These are phyloP conservation scores for Vitis hybrid DNA, from an alignment of 177 flowering plant species.

Conservation along the genomic window DNA sequence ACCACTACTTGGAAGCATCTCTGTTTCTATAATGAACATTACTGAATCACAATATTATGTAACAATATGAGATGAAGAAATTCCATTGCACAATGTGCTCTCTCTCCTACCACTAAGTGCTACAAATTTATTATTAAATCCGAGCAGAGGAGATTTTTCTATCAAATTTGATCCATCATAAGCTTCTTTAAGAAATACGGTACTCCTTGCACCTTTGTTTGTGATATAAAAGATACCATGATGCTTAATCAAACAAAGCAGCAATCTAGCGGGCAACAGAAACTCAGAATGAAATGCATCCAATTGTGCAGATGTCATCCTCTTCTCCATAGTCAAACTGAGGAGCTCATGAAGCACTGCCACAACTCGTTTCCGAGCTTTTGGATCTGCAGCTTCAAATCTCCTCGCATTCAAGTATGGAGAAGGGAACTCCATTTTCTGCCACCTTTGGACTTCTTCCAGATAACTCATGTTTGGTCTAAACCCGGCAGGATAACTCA, in stretches of 20 bases:
- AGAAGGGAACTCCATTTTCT: conserved; percentile 87
- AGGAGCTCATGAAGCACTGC: conserved; percentile 94
- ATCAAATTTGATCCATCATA: conserved; percentile 66
- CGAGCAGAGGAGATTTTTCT: conserved; percentile 71
- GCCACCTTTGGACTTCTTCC: conserved; percentile 78
- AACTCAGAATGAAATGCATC: conserved; percentile 76
- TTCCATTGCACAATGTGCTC: conserved; percentile 8
- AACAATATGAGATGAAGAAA: conserved; percentile 4
- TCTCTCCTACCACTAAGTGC: conserved; percentile 66
- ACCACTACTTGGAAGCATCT: too few species aligned
- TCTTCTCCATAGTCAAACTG: conserved; percentile 86
- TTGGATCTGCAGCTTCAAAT: conserved; percentile 62
- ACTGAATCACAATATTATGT: conserved; percentile 1
- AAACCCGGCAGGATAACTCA: conserved; percentile 71
- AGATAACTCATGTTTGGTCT: conserved; percentile 77
- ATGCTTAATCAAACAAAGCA: conserved; percentile 85
- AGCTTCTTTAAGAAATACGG: conserved; percentile 91
- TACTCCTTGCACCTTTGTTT: conserved; percentile 78
- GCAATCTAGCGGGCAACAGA: conserved; percentile 66
- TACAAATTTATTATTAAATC: conserved; percentile 62
- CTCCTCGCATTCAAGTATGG: conserved; percentile 90
- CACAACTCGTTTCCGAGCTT: conserved; percentile 73
- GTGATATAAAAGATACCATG: conserved; percentile 93
- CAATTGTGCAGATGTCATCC: conserved; percentile 76
- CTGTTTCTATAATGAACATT: too few species aligned